Evolutionary conservation across 202 grass and related monocot genomes (phyloP), one percentile per base, ranked within the genome.

Genomic region (Dendrocalamus latiflorus): DNA sequence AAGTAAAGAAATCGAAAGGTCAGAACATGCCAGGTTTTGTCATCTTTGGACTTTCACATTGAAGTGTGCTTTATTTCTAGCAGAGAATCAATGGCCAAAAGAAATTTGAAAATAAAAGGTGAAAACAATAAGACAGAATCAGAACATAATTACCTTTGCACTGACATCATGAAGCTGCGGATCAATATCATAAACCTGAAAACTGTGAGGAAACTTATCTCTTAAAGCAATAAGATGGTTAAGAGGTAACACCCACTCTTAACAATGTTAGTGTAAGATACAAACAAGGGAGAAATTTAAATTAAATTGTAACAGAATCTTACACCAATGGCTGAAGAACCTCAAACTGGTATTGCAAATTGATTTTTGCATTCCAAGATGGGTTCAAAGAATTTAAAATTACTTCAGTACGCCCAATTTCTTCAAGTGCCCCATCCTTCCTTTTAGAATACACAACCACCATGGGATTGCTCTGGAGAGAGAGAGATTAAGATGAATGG

Each of bases 331-430:
- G 78, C 78, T 99, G 96, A 85, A 91, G 83, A 95, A 92, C 83
- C 84, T 99, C 93, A 82, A 99, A 99, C 73, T 94, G 91, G 84
- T 94, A 99, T 75, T 87, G 90, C 61, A 88, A 76, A 86, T 51
- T 91, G 87, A 99, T 85, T 78, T 94, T 99, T 80, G 78, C 82
- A 75, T 69, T 81, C 96, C 96, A 99, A 70, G 75, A 85, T 37
- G 96, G 96, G 59, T 88, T 90, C 75, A 89, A 54, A 73, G 85
- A 89, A 91, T 94, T 94, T 65, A 90, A 83, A 68, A 94, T 81
- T 80, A 99, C 93, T 99, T 99, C 96, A 70, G 93, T 96, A 56
- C 91, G 96, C 25, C 91, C 93, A 75, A 99, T 90, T 82, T 99
- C 96, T 87, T 96, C 93, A 72, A 96, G 83, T 73, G 86, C 24